Evolutionary conservation across 2,329 filamentous ascomycete genomes (phyloP).

Genomic region (Colletotrichum sidae): DNA sequence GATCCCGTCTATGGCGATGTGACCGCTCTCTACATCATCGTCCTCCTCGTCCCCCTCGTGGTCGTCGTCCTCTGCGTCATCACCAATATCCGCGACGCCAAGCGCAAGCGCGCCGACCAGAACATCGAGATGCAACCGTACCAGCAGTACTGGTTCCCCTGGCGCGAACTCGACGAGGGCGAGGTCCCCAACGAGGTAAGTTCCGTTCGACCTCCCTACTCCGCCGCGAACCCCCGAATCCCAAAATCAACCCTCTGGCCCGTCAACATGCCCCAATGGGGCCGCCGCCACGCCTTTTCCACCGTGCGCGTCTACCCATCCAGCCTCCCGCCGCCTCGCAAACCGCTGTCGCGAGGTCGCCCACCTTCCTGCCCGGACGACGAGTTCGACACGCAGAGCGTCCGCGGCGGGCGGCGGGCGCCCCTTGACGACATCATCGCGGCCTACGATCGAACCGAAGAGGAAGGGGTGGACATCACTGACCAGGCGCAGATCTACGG

Average conservation of each 20-base stretch:
- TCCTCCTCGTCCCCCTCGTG: constrained; percentile 32
- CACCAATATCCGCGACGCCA: constrained; percentile 13
- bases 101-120: background rate
- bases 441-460: background rate
- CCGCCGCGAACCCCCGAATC: background rate
- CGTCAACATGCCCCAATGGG: constrained; percentile 5
- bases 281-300: constrained; percentile 23
- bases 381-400: background rate
- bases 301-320: constrained; percentile 8
- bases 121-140: constrained; percentile 35
- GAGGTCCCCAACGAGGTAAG: constrained; percentile 30
- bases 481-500: constrained; percentile 20
- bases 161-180: constrained; percentile 31
- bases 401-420: background rate
- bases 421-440: background rate
- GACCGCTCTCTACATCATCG: constrained; percentile 24
- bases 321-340: background rate
- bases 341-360: background rate
- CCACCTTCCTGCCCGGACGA: background rate
- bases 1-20: constrained; percentile 25
- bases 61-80: constrained; percentile 17
- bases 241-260: constrained; percentile 10
- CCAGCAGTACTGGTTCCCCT: constrained; percentile 34
- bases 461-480: background rate
- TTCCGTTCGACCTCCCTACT: background rate